Evolutionary conservation across 495 filamentous ascomycete genomes (phyloP).

Genomic region (Hypoxylon lienhwacheense): DNA sequence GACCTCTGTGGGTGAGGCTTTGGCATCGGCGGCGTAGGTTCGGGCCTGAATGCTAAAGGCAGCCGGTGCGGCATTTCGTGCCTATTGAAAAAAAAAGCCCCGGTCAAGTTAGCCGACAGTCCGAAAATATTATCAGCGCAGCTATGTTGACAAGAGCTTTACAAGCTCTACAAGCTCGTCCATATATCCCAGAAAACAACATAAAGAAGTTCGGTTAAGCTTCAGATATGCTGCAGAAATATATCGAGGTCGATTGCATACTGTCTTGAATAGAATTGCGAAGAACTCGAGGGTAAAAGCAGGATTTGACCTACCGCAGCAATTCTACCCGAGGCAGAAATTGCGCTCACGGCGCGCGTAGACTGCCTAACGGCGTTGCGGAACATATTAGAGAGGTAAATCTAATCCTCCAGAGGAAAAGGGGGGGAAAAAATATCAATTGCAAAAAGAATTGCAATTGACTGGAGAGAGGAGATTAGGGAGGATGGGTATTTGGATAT

Average conservation of each 20-base stretch:
- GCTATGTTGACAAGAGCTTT: constrained; percentile 35
- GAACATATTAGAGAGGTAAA: constrained; percentile 71
- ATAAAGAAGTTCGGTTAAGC: constrained; percentile 53
- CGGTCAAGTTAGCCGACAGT: constrained; percentile 52
- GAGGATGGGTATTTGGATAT: constrained; percentile 33
- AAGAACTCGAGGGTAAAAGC: constrained; percentile 39
- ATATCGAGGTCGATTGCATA: constrained; percentile 41
- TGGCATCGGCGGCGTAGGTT: constrained; percentile 89
- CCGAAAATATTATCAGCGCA: constrained; percentile 38
- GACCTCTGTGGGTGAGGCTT: constrained; percentile 95
- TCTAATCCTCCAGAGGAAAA: constrained; percentile 41
- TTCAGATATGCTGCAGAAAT: constrained; percentile 29
- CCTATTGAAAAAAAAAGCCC: constrained; percentile 58
- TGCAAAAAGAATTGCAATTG: constrained; percentile 54
- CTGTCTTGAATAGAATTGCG: constrained; percentile 44
- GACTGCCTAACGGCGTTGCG: constrained; percentile 96
- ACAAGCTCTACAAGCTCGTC: constrained; percentile 44
- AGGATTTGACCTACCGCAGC: constrained; percentile 78
- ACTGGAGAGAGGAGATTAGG: constrained; percentile 52
- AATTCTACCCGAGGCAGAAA: constrained; percentile 87
- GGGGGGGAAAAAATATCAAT: constrained; percentile 51
- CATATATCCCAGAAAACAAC: constrained; percentile 22
- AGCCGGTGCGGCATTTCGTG: constrained; percentile 82
- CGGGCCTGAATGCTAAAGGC: constrained; percentile 78
- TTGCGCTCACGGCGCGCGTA: constrained; percentile 87